Conservation (phyloP, 495 filamentous ascomycete species). For the Astrothelium subdiscretum region DNA sequence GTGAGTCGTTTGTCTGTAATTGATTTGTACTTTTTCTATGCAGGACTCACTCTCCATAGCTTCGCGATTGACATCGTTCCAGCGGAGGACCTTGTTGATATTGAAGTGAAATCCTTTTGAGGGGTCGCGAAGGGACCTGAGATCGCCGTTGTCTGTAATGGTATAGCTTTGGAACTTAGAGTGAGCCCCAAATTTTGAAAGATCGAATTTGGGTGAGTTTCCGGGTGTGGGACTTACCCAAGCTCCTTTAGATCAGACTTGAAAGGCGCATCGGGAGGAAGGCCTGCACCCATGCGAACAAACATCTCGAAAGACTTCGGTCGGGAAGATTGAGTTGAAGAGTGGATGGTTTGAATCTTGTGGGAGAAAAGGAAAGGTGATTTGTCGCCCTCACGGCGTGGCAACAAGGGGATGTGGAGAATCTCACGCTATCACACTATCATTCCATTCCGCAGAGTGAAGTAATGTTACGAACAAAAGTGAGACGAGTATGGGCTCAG, state of each 20-base stretch:
- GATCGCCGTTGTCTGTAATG: slow-evolving; percentile 52
- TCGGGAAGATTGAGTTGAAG: not conserved
- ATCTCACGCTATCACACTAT: too few relatives aligned
- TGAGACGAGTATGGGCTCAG: too few relatives aligned
- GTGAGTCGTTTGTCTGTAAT: too few relatives aligned
- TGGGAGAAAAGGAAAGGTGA: too few relatives aligned
- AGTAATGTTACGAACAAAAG: too few relatives aligned
- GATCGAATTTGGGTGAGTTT: slow-evolving; percentile 2
- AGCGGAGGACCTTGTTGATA: slow-evolving; percentile 39
- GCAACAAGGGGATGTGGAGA: too few relatives aligned
- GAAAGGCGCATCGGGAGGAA: slow-evolving; percentile 61
- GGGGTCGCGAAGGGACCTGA: slow-evolving; percentile 25
- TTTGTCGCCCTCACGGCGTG: too few relatives aligned
- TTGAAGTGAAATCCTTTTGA: slow-evolving; percentile 4
- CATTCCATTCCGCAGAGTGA: too few relatives aligned
- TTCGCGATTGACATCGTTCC: slow-evolving; percentile 56
- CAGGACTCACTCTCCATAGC: slow-evolving; percentile 41
- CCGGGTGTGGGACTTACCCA: slow-evolving; percentile 45
- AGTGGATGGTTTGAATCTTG: slow-evolving; percentile 3
- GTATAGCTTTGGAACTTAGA: slow-evolving; percentile 4
- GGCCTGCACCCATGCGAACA: slow-evolving; percentile 45
- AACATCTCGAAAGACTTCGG: slow-evolving; percentile 36
- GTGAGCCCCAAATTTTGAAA: not conserved
- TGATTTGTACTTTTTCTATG: not conserved
- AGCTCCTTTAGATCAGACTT: slow-evolving; percentile 50